Conservation (phyloP, 352 stramenopile species). For the Globisporangium yorkense region DNA sequence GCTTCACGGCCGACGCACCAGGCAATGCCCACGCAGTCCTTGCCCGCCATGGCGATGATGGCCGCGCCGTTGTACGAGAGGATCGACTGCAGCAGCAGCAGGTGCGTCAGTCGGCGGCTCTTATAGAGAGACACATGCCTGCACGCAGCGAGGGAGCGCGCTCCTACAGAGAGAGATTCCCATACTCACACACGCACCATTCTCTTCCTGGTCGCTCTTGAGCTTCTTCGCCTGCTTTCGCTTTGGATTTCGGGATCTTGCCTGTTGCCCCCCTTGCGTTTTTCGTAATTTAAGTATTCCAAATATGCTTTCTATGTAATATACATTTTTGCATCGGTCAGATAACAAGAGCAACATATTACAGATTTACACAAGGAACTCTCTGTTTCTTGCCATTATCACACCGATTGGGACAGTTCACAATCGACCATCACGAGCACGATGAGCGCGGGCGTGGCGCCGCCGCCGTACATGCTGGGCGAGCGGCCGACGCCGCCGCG, state of each 20-base stretch:
- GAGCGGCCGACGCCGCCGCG: conserved; percentile 57
- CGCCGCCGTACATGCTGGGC: conserved; percentile 77
- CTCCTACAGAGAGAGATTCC: no score
- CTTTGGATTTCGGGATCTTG: not conserved
- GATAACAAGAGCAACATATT: not conserved
- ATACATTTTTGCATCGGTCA: not conserved
- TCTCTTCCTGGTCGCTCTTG: not conserved
- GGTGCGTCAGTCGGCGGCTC: not conserved
- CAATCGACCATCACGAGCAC: not conserved
- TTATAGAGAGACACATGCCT: not conserved
- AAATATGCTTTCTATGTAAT: not conserved
- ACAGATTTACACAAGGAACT: not conserved
- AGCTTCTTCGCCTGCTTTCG: not conserved
- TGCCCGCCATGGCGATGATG: conserved; percentile 99
- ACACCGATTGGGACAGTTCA: not conserved
- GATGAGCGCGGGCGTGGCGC: conserved; percentile 4
- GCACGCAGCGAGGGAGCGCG: not conserved
- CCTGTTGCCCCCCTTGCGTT: not conserved
- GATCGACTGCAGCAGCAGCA: conserved; percentile 45
- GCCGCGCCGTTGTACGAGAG: conserved; percentile 98
- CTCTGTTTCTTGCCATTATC: not conserved
- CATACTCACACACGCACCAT: not conserved
- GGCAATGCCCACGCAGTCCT: conserved; percentile 99
- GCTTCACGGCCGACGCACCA: conserved; percentile 32
- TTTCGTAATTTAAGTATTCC: not conserved